phyloP scores from a whole-genome alignment of 2,329 filamentous ascomycete genomes.

The Aureobasidium pullulans region DNA sequence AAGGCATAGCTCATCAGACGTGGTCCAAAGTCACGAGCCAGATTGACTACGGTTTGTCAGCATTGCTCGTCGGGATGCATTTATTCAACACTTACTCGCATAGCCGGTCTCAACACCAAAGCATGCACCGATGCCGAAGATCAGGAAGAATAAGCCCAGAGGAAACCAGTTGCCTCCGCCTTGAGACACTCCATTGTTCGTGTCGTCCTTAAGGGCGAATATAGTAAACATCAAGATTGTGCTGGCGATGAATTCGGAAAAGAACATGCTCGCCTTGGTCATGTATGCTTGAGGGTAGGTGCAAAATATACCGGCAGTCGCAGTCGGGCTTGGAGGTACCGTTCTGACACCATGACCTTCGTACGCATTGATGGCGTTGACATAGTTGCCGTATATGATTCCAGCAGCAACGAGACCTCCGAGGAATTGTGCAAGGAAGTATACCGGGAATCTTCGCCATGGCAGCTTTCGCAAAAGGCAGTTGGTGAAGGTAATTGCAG shows the following conservation, averaged over 20 bases:
- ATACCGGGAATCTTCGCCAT: slow-evolving; percentile 63
- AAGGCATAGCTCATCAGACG: slow-evolving; percentile 59
- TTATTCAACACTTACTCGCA: slow-evolving; percentile 30
- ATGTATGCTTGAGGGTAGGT: slow-evolving; percentile 59
- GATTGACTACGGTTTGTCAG: slow-evolving; percentile 40
- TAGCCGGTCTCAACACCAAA: slow-evolving; percentile 66
- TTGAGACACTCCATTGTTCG: slow-evolving; percentile 28
- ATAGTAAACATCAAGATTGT: slow-evolving; percentile 62
- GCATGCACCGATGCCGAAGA: slow-evolving; percentile 60
- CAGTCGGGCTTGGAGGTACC: slow-evolving; percentile 47
- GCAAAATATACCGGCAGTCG: slow-evolving; percentile 61
- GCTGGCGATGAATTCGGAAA: slow-evolving; percentile 62
- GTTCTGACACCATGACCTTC: slow-evolving; percentile 58
- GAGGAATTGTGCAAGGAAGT: slow-evolving; percentile 57
- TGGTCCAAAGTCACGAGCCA: slow-evolving; percentile 64
- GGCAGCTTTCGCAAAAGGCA: slow-evolving; percentile 62
- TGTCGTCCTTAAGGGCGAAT: slow-evolving; percentile 56
- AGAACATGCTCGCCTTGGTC: slow-evolving; percentile 59
- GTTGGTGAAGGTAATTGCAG: slow-evolving; percentile 63
- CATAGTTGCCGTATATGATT: slow-evolving; percentile 40
- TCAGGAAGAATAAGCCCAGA: slow-evolving; percentile 55
- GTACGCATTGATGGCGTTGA: slow-evolving; percentile 55
- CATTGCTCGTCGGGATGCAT: slow-evolving; percentile 19
- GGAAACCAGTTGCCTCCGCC: slow-evolving; percentile 43
- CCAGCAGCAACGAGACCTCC: slow-evolving; percentile 55